These are phyloP conservation scores for Aphanocladium album DNA, from an alignment of 2,329 filamentous ascomycete genomes.

Conservation along the genomic window DNA sequence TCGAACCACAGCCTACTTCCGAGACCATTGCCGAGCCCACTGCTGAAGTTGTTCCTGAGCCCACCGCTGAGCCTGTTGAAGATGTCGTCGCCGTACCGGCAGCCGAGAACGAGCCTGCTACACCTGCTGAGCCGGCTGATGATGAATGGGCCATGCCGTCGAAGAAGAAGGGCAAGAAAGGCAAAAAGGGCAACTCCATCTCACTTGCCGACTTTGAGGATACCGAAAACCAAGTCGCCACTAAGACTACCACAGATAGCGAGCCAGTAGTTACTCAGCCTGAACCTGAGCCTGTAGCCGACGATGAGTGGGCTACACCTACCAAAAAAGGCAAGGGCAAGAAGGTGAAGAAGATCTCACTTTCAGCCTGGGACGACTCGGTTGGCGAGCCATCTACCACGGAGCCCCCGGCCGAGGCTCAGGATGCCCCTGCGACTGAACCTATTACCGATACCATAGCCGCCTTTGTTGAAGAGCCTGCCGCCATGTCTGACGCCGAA, in stretches of 20 bases:
- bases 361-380: background rate
- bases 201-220: constrained; percentile 1
- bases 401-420: background rate
- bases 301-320: background rate
- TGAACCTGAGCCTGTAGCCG: background rate
- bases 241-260: background rate
- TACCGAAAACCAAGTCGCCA: background rate
- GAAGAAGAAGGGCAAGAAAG: constrained; percentile 35
- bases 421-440: background rate
- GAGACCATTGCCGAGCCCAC: background rate
- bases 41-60: background rate
- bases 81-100: background rate
- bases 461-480: constrained; percentile 1
- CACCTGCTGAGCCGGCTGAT: constrained; percentile 6
- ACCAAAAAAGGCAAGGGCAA: constrained; percentile 10
- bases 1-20: background rate
- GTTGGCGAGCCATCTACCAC: background rate
- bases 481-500: background rate
- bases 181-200: constrained; percentile 20
- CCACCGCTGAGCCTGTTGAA: background rate
- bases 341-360: constrained; percentile 11
- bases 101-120: background rate
- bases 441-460: background rate
- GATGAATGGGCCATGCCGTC: constrained; percentile 15
- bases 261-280: background rate